Conservation (phyloP, 2,329 filamentous ascomycete genomes). For the Eurotiales sp. region DNA sequence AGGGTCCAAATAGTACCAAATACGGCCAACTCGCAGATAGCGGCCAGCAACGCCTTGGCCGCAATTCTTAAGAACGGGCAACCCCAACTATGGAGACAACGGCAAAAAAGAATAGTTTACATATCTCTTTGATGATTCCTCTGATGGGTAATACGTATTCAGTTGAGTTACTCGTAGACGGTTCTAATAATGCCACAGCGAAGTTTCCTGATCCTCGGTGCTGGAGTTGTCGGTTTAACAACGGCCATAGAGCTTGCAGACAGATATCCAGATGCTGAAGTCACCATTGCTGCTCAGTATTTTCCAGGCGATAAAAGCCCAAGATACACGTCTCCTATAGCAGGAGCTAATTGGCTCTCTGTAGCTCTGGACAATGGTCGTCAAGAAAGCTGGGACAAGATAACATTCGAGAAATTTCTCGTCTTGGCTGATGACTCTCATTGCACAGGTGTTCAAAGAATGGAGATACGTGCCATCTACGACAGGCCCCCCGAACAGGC, state of each 20-base stretch:
- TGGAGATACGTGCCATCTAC: not conserved
- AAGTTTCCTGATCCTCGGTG: not conserved
- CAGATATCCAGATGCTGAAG: not conserved
- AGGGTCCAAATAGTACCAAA: not conserved
- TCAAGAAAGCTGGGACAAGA: not conserved
- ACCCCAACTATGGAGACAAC: not conserved
- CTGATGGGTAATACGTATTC: too few species aligned
- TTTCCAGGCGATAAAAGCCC: not conserved
- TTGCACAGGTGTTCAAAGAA: not conserved
- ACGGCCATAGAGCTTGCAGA: constrained; percentile 4
- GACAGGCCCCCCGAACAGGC: not conserved
- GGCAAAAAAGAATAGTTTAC: not conserved
- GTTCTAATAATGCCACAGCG: not conserved
- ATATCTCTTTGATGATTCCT: too few species aligned
- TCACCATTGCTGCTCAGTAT: not conserved
- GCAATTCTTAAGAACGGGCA: not conserved
- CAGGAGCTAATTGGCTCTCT: constrained; percentile 4
- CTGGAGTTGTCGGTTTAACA: constrained; percentile 1
- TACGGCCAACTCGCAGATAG: not conserved
- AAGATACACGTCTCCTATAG: not conserved
- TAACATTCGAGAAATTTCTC: not conserved
- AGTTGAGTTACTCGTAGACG: too few species aligned
- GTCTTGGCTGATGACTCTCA: not conserved
- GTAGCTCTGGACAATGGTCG: not conserved
- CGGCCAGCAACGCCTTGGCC: not conserved